These are phyloP conservation scores for Rhodotorula taiwanensis DNA, from an alignment of 768 basidiomycete genomes.

Conservation along the genomic window DNA sequence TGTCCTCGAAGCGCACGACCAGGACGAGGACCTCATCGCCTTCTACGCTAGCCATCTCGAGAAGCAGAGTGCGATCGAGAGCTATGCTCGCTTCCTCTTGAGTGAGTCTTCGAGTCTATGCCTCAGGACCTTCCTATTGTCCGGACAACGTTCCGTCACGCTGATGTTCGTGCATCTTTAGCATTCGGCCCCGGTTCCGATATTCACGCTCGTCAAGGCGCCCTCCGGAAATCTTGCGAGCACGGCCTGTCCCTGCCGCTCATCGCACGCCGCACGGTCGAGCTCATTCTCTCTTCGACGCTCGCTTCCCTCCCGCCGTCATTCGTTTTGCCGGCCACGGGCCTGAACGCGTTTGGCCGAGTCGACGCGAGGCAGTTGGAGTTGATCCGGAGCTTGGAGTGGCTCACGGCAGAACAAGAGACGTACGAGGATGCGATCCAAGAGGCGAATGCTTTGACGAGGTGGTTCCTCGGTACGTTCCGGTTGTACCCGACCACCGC, in stretches of 20 bases:
- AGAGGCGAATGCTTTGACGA: slow-evolving; percentile 77
- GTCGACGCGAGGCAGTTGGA: slow-evolving; percentile 44
- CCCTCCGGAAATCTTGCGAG: slow-evolving; percentile 68
- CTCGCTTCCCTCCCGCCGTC: slow-evolving; percentile 3
- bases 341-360: slow-evolving; percentile 17
- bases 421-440: slow-evolving; percentile 74
- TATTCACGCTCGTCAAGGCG: slow-evolving; percentile 58
- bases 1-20: slow-evolving; percentile 66
- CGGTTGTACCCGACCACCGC: no score
- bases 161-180: slow-evolving; percentile 5
- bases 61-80: slow-evolving; percentile 76
- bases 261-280: slow-evolving; percentile 74
- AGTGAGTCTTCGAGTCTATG: slow-evolving; percentile 39
- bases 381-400: slow-evolving; percentile 81
- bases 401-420: slow-evolving; percentile 70
- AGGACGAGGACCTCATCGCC: slow-evolving; percentile 72
- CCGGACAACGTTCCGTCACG: not conserved
- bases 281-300: slow-evolving; percentile 48
- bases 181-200: slow-evolving; percentile 45
- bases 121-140: not conserved
- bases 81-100: slow-evolving; percentile 83
- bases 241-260: slow-evolving; percentile 75
- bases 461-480: slow-evolving; percentile 82
- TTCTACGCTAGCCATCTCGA: slow-evolving; percentile 88
- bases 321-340: not conserved